Percentiles rank a stretch among this genome's conserved stretches.
phyloP scores from a whole-genome alignment of 352 stramenopile genomes.

The Globisporangium middletonii region DNA sequence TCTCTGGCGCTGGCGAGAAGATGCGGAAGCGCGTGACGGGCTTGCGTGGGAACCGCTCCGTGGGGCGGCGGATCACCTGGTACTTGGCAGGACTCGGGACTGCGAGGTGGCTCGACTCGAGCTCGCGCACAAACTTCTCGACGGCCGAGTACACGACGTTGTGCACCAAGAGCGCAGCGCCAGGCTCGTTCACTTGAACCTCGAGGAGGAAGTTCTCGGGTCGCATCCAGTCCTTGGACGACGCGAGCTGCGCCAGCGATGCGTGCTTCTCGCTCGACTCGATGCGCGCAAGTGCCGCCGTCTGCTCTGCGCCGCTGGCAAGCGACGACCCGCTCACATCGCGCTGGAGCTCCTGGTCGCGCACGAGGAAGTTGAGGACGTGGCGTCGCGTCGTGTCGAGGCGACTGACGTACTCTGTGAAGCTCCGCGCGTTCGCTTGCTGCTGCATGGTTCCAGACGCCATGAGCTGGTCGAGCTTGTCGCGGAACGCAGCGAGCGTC shows the following conservation, averaged over 20 bases:
- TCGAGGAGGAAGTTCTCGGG: slow-evolving; percentile 54
- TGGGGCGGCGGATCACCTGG: slow-evolving; percentile 73
- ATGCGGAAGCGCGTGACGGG: slow-evolving; percentile 57
- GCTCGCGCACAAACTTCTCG: slow-evolving; percentile 60
- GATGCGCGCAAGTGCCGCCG: not conserved
- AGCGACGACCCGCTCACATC: not conserved
- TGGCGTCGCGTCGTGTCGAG: slow-evolving; percentile 21
- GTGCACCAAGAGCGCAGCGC: slow-evolving; percentile 50
- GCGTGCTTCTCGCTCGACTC: not conserved
- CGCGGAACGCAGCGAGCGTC: slow-evolving; percentile 2
- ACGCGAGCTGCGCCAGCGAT: not conserved
- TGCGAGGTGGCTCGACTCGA: slow-evolving; percentile 50
- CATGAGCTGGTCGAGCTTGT: slow-evolving; percentile 4
- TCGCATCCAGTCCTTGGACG: slow-evolving; percentile 20
- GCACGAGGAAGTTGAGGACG: slow-evolving; percentile 19
- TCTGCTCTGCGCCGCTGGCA: not conserved
- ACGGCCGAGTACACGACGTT: slow-evolving; percentile 39
- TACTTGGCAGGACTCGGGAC: slow-evolving; percentile 61
- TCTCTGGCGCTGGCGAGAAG: not conserved
- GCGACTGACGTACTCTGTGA: slow-evolving; percentile 21
- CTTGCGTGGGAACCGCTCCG: slow-evolving; percentile 54
- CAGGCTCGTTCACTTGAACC: slow-evolving; percentile 36
- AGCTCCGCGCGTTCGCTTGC: slow-evolving; percentile 10
- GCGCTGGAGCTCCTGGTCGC: not conserved
- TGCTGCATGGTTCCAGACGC: not conserved